A percentile compares a stretch with the other conserved stretches of the same genome.
Conservation (phyloP, 1,284 basidiomycete genomes). For the Cutaneotrichosporon cavernicola region DNA sequence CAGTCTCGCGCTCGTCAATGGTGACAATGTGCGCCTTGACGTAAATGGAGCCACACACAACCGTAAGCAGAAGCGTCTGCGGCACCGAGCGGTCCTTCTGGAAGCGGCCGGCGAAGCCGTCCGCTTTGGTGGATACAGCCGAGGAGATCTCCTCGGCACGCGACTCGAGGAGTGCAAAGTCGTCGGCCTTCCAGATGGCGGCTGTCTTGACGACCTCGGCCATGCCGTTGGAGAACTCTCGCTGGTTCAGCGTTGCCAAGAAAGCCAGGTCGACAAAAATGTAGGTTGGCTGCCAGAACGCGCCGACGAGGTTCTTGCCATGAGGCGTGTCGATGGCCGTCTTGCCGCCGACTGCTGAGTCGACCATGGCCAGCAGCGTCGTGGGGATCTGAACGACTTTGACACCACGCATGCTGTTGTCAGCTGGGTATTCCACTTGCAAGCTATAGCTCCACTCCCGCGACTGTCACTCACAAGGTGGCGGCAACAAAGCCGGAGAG, state of each 20-base stretch:
- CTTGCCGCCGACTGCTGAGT: conserved; percentile 96
- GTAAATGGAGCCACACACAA: conserved; percentile 81
- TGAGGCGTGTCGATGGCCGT: conserved; percentile 96
- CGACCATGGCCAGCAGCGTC: conserved; percentile 96
- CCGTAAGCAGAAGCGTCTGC: conserved; percentile 65
- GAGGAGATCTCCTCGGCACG: conserved; percentile 77
- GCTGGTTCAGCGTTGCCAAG: conserved; percentile 84
- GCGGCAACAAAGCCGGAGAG: conserved; percentile 94
- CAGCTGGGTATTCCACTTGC: conserved; percentile 7
- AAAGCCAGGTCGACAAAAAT: conserved; percentile 98
- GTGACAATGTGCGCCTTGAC: conserved; percentile 96
- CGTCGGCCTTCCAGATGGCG: conserved; percentile 87
- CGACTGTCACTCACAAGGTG: conserved; percentile 74
- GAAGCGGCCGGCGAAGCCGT: conserved; percentile 65
- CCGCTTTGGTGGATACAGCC: conserved; percentile 62
- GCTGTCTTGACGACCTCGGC: conserved; percentile 99
- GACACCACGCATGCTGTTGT: conserved; percentile 74
- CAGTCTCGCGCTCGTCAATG: conserved; percentile 89
- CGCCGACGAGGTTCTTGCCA: conserved; percentile 97
- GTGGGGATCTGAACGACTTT: conserved; percentile 96
- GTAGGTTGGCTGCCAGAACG: conserved; percentile 97
- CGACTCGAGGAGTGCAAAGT: conserved; percentile 82
- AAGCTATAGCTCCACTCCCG: not conserved
- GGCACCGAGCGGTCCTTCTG: conserved; percentile 68
- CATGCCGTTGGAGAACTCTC: conserved; percentile 98